These are phyloP conservation scores for Tylopilus felleus DNA, from an alignment of 768 basidiomycete genomes.

Conservation along the genomic window DNA sequence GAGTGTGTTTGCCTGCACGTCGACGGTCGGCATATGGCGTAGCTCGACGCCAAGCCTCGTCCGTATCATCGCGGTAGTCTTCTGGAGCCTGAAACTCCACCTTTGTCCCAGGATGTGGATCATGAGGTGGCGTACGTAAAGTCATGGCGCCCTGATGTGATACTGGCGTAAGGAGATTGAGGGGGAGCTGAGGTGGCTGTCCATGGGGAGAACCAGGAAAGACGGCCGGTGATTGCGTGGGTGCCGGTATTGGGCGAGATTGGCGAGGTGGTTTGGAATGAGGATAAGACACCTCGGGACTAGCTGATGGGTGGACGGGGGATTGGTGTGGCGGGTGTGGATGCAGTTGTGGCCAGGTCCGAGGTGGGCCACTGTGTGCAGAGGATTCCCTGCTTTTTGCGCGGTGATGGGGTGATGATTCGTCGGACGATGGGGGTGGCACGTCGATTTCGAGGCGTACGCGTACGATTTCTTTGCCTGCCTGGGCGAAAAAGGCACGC, in stretches of 20 bases:
- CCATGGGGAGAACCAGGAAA: slow-evolving; percentile 31
- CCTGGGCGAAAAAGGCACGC: slow-evolving; percentile 76
- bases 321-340: slow-evolving; percentile 30
- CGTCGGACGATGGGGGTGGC: slow-evolving; percentile 20
- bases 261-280: slow-evolving; percentile 32
- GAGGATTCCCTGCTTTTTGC: slow-evolving; percentile 26
- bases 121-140: slow-evolving; percentile 48
- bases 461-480: slow-evolving; percentile 73
- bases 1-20: slow-evolving; percentile 78
- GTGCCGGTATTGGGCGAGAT: slow-evolving; percentile 20
- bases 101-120: slow-evolving; percentile 34
- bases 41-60: slow-evolving; percentile 70
- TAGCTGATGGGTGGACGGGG: slow-evolving; percentile 21
- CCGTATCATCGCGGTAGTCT: slow-evolving; percentile 53
- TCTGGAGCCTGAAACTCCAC: slow-evolving; percentile 37
- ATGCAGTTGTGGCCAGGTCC: slow-evolving; percentile 32
- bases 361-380: slow-evolving; percentile 24
- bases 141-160: slow-evolving; percentile 26
- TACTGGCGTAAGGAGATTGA: slow-evolving; percentile 30
- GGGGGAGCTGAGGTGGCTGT: slow-evolving; percentile 33
- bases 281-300: slow-evolving; percentile 35
- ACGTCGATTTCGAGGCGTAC: slow-evolving; percentile 70
- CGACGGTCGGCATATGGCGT: slow-evolving; percentile 73
- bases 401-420: slow-evolving; percentile 13
- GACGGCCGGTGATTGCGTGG: slow-evolving; percentile 28